Percentiles rank a stretch among this genome's conserved stretches.
phyloP scores from a whole-genome alignment of 148 eudicot species.

The Rhododendron ferrugineum region DNA sequence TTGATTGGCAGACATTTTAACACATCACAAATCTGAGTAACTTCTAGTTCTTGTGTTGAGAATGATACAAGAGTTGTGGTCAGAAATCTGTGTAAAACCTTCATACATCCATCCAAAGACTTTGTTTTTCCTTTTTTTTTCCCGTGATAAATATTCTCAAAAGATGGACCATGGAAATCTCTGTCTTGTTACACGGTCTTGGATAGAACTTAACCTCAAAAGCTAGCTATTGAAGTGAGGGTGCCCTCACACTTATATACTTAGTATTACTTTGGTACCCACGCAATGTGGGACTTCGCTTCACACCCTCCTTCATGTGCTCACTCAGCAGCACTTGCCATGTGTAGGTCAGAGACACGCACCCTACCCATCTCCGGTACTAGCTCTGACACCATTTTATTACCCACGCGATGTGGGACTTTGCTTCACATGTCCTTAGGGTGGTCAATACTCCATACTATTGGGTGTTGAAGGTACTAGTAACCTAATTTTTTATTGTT shows the following conservation, averaged over 20 bases:
- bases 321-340: too few relatives aligned
- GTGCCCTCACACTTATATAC: too few relatives aligned
- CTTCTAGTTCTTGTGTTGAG: neutral
- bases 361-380: too few relatives aligned
- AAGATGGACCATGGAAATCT: neutral
- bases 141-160: neutral
- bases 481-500: neutral
- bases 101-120: neutral
- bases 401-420: neutral
- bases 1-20: neutral
- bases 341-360: too few relatives aligned
- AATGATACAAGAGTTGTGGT: neutral
- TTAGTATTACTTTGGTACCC: too few relatives aligned
- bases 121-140: neutral
- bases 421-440: neutral
- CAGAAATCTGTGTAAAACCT: neutral
- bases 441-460: neutral
- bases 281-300: too few relatives aligned
- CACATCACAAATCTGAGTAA: neutral
- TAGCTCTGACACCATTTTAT: too few relatives aligned
- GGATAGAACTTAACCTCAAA: too few relatives aligned
- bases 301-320: too few relatives aligned
- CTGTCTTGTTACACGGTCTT: too few relatives aligned
- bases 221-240: too few relatives aligned
- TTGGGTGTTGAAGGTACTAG: neutral